Evolutionary conservation across 1,139 yeast species (phyloP).

Genomic region (Protomyces lactucae-debilis): DNA sequence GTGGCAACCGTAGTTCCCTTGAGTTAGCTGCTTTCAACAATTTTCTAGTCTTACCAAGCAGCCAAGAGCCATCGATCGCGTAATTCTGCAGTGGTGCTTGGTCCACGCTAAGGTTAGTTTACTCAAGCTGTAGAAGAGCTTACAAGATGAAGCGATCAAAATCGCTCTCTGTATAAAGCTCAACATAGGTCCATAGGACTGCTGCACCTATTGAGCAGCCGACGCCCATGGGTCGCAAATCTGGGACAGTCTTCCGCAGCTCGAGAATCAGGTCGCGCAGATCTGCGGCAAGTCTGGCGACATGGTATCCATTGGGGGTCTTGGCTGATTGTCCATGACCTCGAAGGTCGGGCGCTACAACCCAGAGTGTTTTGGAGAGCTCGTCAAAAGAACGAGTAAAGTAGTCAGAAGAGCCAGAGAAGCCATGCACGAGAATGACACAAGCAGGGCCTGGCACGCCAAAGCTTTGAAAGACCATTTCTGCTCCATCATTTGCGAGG

Average conservation of each 20-base stretch:
- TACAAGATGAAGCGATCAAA: constrained; percentile 11
- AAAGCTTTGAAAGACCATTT: not conserved
- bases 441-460: not conserved
- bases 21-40: not conserved
- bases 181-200: constrained; percentile 15
- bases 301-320: constrained; percentile 10
- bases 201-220: constrained; percentile 26
- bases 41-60: not conserved
- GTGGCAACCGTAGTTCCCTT: constrained; percentile 24
- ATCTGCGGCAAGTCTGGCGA: constrained; percentile 12
- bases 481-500: constrained; percentile 9
- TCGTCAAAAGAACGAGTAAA: constrained; percentile 1
- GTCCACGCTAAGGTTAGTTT: not conserved
- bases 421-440: constrained; percentile 18
- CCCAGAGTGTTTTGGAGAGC: not conserved
- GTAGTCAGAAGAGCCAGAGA: constrained; percentile 19
- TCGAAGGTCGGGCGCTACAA: constrained; percentile 16
- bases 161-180: constrained; percentile 6
- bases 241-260: not conserved
- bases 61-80: constrained; percentile 14
- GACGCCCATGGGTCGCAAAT: constrained; percentile 3
- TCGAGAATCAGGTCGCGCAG: constrained; percentile 3
- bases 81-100: constrained; percentile 24
- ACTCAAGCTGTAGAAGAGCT: not conserved
- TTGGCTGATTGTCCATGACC: constrained; percentile 22